Conservation (phyloP, 805 yeast genomes). For the Teunomyces cretensis region DNA sequence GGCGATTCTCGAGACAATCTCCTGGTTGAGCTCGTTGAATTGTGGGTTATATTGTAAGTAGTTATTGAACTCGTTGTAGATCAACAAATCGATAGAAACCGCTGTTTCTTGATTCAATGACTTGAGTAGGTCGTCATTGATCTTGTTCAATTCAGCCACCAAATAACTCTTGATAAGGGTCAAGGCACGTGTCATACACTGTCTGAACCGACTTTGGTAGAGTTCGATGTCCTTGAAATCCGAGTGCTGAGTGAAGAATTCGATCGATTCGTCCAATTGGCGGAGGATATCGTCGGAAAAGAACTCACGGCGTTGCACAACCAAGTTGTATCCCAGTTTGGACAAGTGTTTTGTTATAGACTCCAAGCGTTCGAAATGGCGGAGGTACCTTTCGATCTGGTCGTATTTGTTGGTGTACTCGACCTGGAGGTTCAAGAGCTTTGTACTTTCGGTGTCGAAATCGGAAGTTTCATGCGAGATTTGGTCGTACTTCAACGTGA, state of each 20-base stretch:
- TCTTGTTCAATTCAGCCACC: slow-evolving; percentile 38
- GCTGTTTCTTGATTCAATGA: slow-evolving; percentile 21
- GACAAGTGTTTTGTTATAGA: slow-evolving; percentile 66
- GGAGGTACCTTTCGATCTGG: slow-evolving; percentile 49
- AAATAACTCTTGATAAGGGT: slow-evolving; percentile 72
- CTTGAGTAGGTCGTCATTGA: slow-evolving; percentile 19
- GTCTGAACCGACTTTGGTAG: slow-evolving; percentile 72
- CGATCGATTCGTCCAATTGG: slow-evolving; percentile 66
- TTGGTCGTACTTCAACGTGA: slow-evolving; percentile 53
- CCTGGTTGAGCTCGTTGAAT: slow-evolving; percentile 34
- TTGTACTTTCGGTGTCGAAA: slow-evolving; percentile 58
- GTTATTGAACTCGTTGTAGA: slow-evolving; percentile 59
- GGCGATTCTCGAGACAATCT: slow-evolving; percentile 37
- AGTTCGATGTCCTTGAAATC: slow-evolving; percentile 65
- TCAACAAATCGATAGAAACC: slow-evolving; percentile 58
- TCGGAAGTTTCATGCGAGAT: slow-evolving; percentile 63
- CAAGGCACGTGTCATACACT: slow-evolving; percentile 78
- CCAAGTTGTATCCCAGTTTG: slow-evolving; percentile 63
- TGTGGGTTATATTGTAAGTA: slow-evolving; percentile 21
- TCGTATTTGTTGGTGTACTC: slow-evolving; percentile 41
- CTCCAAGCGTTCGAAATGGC: slow-evolving; percentile 69
- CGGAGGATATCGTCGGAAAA: slow-evolving; percentile 48
- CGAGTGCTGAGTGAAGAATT: slow-evolving; percentile 52
- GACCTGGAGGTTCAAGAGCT: slow-evolving; percentile 47
- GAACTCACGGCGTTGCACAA: slow-evolving; percentile 43